These are phyloP conservation scores for Prosopis cineraria DNA, from an alignment of 306 rosid species.

Conservation along the genomic window DNA sequence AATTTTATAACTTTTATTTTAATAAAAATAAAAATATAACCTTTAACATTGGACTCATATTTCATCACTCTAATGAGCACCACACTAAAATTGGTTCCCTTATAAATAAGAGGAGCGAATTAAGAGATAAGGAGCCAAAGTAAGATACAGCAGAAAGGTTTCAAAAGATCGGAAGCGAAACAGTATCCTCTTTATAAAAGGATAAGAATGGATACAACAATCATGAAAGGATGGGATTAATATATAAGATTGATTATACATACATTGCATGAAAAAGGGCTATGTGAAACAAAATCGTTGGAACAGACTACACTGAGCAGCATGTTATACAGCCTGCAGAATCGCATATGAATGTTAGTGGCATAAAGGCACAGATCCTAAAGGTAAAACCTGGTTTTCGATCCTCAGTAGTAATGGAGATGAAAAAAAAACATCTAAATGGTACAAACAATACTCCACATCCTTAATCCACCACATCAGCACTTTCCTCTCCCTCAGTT, in stretches of 20 bases:
- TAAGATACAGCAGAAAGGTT: constrained; percentile 6
- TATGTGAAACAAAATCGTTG: constrained; percentile 42
- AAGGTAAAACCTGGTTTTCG: constrained; percentile 30
- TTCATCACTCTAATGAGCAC: no score
- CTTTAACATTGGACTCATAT: no score
- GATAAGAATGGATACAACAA: constrained; percentile 18
- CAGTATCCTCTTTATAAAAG: not conserved
- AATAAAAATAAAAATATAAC: no score
- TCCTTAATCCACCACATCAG: constrained; percentile 31
- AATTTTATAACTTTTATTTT: no score
- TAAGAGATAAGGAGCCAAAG: not conserved
- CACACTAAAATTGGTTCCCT: no score
- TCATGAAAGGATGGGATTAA: not conserved
- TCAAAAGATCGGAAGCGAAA: not conserved
- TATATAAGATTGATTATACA: constrained; percentile 35
- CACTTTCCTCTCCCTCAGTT: constrained; percentile 39
- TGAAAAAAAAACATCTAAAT: constrained; percentile 29
- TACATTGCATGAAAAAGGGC: constrained; percentile 39
- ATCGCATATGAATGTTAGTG: constrained; percentile 25
- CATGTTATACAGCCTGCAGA: constrained; percentile 30
- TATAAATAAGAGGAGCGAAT: no score
- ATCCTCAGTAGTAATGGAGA: constrained; percentile 23
- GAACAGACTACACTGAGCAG: constrained; percentile 37
- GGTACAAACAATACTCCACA: constrained; percentile 23
- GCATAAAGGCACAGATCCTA: constrained; percentile 23